phyloP scores from a whole-genome alignment of 2,329 filamentous ascomycete genomes.

The Ampelomyces quisqualis region DNA sequence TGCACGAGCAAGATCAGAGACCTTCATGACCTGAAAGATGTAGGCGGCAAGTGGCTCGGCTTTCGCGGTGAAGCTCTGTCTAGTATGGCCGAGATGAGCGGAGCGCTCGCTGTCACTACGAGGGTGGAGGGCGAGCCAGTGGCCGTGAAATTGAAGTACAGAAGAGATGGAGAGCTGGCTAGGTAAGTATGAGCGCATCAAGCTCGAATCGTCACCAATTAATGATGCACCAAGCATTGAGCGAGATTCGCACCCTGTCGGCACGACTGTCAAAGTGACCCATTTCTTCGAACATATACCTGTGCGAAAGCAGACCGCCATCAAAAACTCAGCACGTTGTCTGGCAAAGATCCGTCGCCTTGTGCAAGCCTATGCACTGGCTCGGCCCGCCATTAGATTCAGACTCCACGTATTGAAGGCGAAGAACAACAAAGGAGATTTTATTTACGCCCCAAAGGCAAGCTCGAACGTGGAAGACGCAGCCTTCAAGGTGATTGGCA shows the following conservation, averaged over 20 bases:
- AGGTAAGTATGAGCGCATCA: conserved; percentile 33
- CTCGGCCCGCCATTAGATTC: conserved; percentile 63
- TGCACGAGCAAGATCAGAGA: conserved; percentile 71
- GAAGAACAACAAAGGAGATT: conserved; percentile 54
- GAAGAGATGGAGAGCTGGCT: conserved; percentile 51
- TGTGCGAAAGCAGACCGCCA: conserved; percentile 60
- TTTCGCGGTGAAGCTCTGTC: conserved; percentile 76
- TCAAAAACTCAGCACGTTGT: conserved; percentile 60
- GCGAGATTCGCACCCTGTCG: conserved; percentile 58
- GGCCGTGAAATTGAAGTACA: conserved; percentile 56
- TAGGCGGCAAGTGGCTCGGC: conserved; percentile 64
- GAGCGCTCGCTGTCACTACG: conserved; percentile 61
- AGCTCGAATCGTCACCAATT: not conserved
- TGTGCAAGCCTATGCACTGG: conserved; percentile 65
- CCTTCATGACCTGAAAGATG: conserved; percentile 61
- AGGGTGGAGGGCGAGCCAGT: conserved; percentile 62
- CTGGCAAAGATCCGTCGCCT: conserved; percentile 61
- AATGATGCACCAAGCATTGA: conserved; percentile 26
- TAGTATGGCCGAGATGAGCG: conserved; percentile 61
- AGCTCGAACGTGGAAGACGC: conserved; percentile 58
- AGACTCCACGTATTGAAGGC: conserved; percentile 60
- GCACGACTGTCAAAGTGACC: conserved; percentile 65
- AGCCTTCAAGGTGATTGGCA: conserved; percentile 63
- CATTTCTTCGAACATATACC: conserved; percentile 63
- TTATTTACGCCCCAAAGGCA: conserved; percentile 62